Percentiles rank a stretch among this genome's conserved stretches.
Evolutionary conservation across 2,329 filamentous ascomycete genomes (phyloP).

Genomic region (Phoma sp.): DNA sequence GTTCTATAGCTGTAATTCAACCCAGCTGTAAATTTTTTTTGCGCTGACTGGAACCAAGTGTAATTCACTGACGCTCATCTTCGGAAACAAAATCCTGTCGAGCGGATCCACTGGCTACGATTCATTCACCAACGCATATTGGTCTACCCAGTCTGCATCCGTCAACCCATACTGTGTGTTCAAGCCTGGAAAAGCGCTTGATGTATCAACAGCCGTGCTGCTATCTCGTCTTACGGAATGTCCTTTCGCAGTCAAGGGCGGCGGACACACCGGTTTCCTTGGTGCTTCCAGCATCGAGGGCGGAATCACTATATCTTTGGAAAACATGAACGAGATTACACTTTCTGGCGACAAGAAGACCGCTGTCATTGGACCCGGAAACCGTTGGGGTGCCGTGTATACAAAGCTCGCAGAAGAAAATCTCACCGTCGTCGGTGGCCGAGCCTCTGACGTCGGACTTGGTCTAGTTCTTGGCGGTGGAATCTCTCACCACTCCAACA

Average conservation of each 20-base stretch:
- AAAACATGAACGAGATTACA: slow-evolving; percentile 33
- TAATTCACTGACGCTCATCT: slow-evolving; percentile 26
- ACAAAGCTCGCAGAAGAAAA: slow-evolving; percentile 28
- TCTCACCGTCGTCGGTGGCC: slow-evolving; percentile 39
- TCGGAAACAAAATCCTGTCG: slow-evolving; percentile 24
- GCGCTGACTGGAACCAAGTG: too few relatives aligned
- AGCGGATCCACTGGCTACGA: slow-evolving; percentile 24
- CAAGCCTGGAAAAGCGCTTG: slow-evolving; percentile 24
- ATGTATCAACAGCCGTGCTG: slow-evolving; percentile 29
- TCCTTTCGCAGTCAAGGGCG: slow-evolving; percentile 51
- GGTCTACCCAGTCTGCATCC: slow-evolving; percentile 33
- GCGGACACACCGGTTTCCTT: slow-evolving; percentile 32
- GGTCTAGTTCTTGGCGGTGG: slow-evolving; percentile 31
- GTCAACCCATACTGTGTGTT: slow-evolving; percentile 37
- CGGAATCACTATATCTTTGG: slow-evolving; percentile 38
- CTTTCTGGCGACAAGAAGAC: slow-evolving; percentile 27
- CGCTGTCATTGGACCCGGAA: slow-evolving; percentile 40
- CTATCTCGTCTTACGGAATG: slow-evolving; percentile 33
- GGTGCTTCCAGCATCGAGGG: slow-evolving; percentile 38
- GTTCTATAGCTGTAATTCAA: slow-evolving; percentile 24
- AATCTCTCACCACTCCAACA: slow-evolving; percentile 41
- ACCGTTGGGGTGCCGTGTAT: slow-evolving; percentile 44
- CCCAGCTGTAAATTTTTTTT: too few relatives aligned
- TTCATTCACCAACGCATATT: slow-evolving; percentile 28
- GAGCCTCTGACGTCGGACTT: slow-evolving; percentile 37